phyloP scores from a whole-genome alignment of 331 rosid species.

The Malus hybrid region DNA sequence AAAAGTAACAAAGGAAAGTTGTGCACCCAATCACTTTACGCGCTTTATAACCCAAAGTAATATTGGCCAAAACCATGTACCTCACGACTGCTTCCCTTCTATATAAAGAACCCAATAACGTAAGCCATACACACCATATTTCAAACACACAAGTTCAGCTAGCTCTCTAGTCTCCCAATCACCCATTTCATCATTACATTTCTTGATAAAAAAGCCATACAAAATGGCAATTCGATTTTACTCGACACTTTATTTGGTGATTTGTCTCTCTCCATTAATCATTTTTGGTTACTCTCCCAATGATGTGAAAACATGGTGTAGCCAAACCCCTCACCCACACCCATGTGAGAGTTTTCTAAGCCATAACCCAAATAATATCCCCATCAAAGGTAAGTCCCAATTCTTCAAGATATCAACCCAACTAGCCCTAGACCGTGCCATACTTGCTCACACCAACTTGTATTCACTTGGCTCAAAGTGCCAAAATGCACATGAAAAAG shows the following conservation, averaged over 20 bases:
- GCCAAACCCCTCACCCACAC: conserved; percentile 68
- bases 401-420: conserved; percentile 43
- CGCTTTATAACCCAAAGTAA: too few relatives aligned
- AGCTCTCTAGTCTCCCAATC: background rate
- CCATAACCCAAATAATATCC: conserved; percentile 15
- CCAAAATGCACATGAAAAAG: conserved; percentile 28
- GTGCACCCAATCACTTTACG: too few relatives aligned
- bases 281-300: conserved; percentile 19
- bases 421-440: conserved; percentile 46
- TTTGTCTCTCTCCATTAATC: conserved; percentile 15
- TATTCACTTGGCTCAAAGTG: conserved; percentile 37
- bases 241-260: conserved; percentile 10
- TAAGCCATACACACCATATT: conserved; percentile 9
- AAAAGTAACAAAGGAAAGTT: too few relatives aligned
- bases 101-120: conserved; percentile 11
- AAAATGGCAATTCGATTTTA: conserved; percentile 19
- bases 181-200: background rate
- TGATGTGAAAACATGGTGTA: conserved; percentile 56
- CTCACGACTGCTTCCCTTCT: background rate
- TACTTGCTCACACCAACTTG: conserved; percentile 23
- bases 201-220: background rate
- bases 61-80: too few relatives aligned
- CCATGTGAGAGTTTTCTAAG: conserved; percentile 54
- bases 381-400: conserved; percentile 52
- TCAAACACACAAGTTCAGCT: background rate